Conservation (phyloP, 2,329 filamentous ascomycete species). For the Diplodia intermedia region DNA sequence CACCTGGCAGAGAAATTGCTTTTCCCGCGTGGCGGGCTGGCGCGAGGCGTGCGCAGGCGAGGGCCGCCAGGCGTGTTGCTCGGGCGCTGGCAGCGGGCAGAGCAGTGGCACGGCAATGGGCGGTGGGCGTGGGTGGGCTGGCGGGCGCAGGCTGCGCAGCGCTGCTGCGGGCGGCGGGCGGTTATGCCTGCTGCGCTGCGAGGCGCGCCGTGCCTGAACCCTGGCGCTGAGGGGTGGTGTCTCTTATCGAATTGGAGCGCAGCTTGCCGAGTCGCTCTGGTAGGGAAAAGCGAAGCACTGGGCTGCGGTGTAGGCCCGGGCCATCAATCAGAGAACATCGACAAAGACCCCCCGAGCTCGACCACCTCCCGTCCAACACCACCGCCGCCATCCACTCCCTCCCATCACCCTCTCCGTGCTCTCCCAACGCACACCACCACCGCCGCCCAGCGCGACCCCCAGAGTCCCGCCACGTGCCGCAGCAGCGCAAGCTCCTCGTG, state of each 20-base stretch:
- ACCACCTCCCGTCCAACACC: constrained; percentile 30
- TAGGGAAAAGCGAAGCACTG: constrained; percentile 25
- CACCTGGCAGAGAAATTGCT: constrained; percentile 13
- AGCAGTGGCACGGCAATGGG: constrained; percentile 11
- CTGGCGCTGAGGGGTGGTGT: constrained; percentile 28
- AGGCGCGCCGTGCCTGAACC: constrained; percentile 29
- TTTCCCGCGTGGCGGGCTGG: constrained; percentile 28
- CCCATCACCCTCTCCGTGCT: constrained; percentile 26
- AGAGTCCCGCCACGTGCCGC: constrained; percentile 27
- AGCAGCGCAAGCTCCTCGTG: background rate
- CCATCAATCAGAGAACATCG: constrained; percentile 32
- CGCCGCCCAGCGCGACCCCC: constrained; percentile 6
- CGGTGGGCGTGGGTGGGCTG: constrained; percentile 10
- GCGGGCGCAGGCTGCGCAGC: background rate
- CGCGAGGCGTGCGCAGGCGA: constrained; percentile 16
- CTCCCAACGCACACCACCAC: constrained; percentile 26
- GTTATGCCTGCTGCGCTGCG: constrained; percentile 21
- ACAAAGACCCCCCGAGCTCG: constrained; percentile 32
- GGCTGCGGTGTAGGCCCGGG: constrained; percentile 28
- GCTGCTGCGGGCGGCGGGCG: constrained; percentile 26
- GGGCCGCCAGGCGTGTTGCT: background rate
- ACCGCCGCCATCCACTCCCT: constrained; percentile 31
- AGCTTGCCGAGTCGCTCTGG: constrained; percentile 28
- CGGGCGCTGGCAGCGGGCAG: background rate
- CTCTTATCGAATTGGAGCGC: constrained; percentile 29